These are phyloP conservation scores for Podospora australis DNA, from an alignment of 495 filamentous ascomycete genomes.

Conservation along the genomic window DNA sequence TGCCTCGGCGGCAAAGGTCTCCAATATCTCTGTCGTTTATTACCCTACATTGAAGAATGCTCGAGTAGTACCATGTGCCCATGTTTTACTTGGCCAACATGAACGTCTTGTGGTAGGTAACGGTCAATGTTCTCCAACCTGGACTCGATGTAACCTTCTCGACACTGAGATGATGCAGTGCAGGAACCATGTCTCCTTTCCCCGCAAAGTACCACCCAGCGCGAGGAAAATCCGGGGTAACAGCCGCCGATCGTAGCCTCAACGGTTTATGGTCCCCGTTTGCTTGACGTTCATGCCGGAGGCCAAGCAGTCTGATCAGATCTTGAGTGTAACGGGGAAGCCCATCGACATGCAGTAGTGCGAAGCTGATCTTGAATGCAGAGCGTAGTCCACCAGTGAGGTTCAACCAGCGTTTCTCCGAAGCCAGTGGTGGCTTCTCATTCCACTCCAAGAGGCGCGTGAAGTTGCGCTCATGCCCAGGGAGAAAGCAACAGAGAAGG, in stretches of 20 bases:
- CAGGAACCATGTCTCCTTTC: constrained; percentile 1
- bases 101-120: too few relatives aligned
- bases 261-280: too few relatives aligned
- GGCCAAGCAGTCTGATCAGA: background rate
- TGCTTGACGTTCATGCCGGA: background rate
- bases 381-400: too few relatives aligned
- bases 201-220: background rate
- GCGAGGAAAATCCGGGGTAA: constrained; percentile 9
- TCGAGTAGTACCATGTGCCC: too few relatives aligned
- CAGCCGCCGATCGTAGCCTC: background rate
- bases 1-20: too few relatives aligned
- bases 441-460: background rate
- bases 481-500: background rate
- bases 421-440: background rate
- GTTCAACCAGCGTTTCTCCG: too few relatives aligned
- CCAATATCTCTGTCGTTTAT: too few relatives aligned
- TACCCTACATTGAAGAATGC: too few relatives aligned
- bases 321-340: background rate
- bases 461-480: background rate
- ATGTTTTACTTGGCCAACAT: too few relatives aligned
- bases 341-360: background rate
- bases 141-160: constrained; percentile 7
- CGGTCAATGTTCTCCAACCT: too few relatives aligned
- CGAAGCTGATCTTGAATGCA: too few relatives aligned
- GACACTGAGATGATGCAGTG: background rate